Percentiles rank a stretch among this genome's conserved stretches.
These are phyloP conservation scores for Chrysosporium keratinophilum DNA, from an alignment of 2,329 filamentous ascomycete genomes.

Conservation along the genomic window DNA sequence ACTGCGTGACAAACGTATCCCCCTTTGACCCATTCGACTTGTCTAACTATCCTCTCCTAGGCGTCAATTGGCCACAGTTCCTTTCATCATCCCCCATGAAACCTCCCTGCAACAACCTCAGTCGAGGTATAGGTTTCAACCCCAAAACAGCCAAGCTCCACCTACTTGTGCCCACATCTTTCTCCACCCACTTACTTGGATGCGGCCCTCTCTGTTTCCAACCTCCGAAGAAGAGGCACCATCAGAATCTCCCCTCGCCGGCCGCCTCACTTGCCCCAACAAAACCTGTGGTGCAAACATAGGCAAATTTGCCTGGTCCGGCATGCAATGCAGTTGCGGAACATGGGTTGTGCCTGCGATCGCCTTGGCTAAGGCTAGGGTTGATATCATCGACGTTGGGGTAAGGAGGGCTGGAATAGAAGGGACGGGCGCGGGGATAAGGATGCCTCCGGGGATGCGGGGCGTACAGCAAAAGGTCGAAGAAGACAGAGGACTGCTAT, in stretches of 20 bases:
- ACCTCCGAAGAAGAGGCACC: constrained; percentile 10
- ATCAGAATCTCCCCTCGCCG: constrained; percentile 64
- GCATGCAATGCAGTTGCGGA: constrained; percentile 81
- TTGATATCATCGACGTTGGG: constrained; percentile 57
- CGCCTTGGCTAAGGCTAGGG: constrained; percentile 67
- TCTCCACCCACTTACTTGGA: constrained; percentile 88
- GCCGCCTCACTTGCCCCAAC: constrained; percentile 74
- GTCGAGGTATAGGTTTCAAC: background rate
- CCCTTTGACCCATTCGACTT: background rate
- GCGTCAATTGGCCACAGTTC: constrained; percentile 51
- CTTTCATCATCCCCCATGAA: constrained; percentile 58
- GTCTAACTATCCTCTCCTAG: constrained; percentile 1
- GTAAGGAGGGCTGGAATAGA: constrained; percentile 16
- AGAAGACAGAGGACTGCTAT: constrained; percentile 22
- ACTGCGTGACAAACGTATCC: background rate
- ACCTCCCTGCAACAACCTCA: background rate
- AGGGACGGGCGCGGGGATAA: constrained; percentile 27
- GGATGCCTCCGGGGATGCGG: constrained; percentile 32
- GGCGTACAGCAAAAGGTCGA: constrained; percentile 10
- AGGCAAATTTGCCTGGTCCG: constrained; percentile 93
- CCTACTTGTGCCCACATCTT: constrained; percentile 72
- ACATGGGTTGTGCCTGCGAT: constrained; percentile 88
- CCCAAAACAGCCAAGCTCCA: constrained; percentile 14
- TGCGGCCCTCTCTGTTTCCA: constrained; percentile 63
- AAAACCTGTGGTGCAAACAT: constrained; percentile 67